Conservation (phyloP, 495 filamentous ascomycete species). For the Aspergillus heteromorphus region DNA sequence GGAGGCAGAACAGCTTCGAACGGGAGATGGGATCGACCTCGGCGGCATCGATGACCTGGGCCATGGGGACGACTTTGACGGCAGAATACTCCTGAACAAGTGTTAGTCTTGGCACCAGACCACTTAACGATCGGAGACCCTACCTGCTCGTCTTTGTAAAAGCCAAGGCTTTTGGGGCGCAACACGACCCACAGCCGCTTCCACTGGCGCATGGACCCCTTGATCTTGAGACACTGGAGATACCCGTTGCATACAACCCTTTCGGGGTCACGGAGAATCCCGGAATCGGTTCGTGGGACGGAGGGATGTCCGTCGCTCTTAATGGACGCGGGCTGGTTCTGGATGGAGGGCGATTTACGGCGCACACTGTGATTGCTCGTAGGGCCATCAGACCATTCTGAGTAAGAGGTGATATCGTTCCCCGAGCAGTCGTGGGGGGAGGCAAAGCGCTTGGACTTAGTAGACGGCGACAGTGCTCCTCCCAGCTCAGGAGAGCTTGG, state of each 20-base stretch:
- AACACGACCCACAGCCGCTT: slow-evolving; percentile 91
- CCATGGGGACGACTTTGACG: slow-evolving; percentile 71
- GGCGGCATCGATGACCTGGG: slow-evolving; percentile 81
- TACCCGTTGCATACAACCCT: slow-evolving; percentile 89
- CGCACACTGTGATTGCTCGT: slow-evolving; percentile 23
- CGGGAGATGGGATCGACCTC: slow-evolving; percentile 84
- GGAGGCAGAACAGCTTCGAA: slow-evolving; percentile 80
- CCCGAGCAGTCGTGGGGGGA: slow-evolving; percentile 75
- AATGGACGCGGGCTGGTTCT: slow-evolving; percentile 26
- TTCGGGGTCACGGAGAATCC: slow-evolving; percentile 57
- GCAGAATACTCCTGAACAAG: slow-evolving; percentile 70
- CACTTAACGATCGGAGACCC: background rate
- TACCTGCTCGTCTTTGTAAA: slow-evolving; percentile 86
- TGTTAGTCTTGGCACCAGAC: background rate
- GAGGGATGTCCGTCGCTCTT: slow-evolving; percentile 23
- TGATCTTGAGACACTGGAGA: slow-evolving; percentile 78
- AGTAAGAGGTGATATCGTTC: slow-evolving; percentile 81
- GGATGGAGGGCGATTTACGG: slow-evolving; percentile 26
- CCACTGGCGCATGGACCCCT: slow-evolving; percentile 87
- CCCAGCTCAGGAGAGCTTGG: slow-evolving; percentile 44
- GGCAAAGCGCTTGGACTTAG: slow-evolving; percentile 33
- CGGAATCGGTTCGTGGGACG: slow-evolving; percentile 45
- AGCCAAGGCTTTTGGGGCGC: slow-evolving; percentile 76
- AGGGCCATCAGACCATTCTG: slow-evolving; percentile 77
- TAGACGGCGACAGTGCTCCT: slow-evolving; percentile 25